Conservation (phyloP, 208 protist genomes). For the Leptomonas seymouri region DNA sequence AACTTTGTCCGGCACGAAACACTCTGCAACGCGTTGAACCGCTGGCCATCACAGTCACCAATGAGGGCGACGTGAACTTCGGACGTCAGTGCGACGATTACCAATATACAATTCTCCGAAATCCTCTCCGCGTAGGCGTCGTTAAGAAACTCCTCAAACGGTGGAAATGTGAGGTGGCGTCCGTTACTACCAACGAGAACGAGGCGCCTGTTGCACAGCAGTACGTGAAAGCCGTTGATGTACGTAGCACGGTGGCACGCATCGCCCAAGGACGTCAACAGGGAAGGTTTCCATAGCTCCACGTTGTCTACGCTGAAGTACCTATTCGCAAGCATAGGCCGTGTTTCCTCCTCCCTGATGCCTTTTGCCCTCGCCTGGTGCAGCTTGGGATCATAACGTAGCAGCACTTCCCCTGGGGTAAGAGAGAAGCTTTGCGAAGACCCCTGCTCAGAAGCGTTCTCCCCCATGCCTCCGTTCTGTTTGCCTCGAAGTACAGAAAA, state of each 20-base stretch:
- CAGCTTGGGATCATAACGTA: slow-evolving; percentile 19
- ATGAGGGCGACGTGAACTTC: slow-evolving; percentile 57
- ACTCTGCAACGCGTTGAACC: slow-evolving; percentile 22
- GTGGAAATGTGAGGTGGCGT: slow-evolving; percentile 58
- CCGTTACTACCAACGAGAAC: slow-evolving; percentile 46
- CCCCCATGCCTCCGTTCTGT: slow-evolving; percentile 4
- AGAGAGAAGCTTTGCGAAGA: slow-evolving; percentile 12
- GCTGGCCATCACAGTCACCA: slow-evolving; percentile 20
- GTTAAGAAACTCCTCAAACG: slow-evolving; percentile 47
- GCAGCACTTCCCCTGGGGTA: slow-evolving; percentile 17
- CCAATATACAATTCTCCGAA: slow-evolving; percentile 32
- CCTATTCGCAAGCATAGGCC: slow-evolving; percentile 21
- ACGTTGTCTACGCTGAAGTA: slow-evolving; percentile 37
- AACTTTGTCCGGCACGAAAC: slow-evolving; percentile 34
- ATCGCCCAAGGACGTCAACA: slow-evolving; percentile 29
- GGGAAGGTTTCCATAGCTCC: slow-evolving; percentile 31
- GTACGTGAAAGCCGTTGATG: slow-evolving; percentile 44
- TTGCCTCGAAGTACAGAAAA: neutral
- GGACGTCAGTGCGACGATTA: slow-evolving; percentile 56
- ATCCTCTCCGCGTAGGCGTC: slow-evolving; percentile 61
- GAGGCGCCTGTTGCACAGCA: slow-evolving; percentile 50
- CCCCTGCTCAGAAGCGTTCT: neutral
- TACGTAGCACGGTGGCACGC: slow-evolving; percentile 18
- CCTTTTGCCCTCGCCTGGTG: neutral
- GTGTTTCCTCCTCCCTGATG: slow-evolving; percentile 12